These are phyloP conservation scores for Houttuynia cordata DNA, from an alignment of 164 flowering plant species.

Conservation along the genomic window DNA sequence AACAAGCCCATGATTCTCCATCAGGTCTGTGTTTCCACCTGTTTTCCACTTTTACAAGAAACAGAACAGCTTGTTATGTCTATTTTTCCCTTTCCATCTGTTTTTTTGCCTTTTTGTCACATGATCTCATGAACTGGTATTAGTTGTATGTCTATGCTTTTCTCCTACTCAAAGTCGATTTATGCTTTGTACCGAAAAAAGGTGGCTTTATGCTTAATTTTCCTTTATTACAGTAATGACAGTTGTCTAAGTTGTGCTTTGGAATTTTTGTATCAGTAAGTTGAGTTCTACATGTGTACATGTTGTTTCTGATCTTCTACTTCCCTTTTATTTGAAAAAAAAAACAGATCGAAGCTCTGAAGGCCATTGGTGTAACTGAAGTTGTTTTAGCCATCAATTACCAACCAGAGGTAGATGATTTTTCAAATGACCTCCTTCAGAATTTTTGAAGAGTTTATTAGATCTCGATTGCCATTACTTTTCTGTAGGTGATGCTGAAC, in stretches of 20 bases:
- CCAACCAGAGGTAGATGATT: constrained; percentile 14
- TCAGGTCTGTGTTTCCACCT: constrained; percentile 14
- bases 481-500: constrained; percentile 13
- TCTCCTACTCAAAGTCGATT: neutral
- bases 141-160: neutral
- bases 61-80: no score
- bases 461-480: no score
- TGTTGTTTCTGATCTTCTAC: neutral
- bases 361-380: constrained; percentile 17
- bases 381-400: constrained; percentile 19
- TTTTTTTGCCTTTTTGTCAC: neutral
- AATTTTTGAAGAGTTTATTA: no score
- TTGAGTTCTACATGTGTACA: neutral
- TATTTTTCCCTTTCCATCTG: no score
- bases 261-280: neutral
- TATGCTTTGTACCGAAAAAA: no score
- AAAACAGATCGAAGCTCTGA: constrained; percentile 16
- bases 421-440: neutral
- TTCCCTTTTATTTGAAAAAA: neutral
- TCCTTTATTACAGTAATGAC: neutral
- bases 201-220: neutral
- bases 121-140: neutral
- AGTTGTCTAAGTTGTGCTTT: neutral
- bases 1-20: constrained; percentile 19
- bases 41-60: no score